phyloP scores from a whole-genome alignment of 2,329 filamentous ascomycete genomes.

The Exophiala bonariae region DNA sequence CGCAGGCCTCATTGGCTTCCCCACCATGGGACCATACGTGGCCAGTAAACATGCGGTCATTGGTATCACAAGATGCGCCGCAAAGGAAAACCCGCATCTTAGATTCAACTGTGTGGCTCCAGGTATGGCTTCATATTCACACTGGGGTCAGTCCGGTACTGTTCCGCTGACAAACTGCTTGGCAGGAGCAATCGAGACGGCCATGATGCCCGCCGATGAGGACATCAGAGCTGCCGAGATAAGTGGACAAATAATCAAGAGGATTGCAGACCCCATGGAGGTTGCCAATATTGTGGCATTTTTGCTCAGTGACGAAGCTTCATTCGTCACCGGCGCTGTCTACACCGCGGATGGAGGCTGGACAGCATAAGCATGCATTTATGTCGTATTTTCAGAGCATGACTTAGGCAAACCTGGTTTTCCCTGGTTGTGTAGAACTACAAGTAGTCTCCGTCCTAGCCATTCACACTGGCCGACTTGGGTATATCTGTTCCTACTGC shows the following conservation, averaged over 20 bases:
- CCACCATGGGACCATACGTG: slow-evolving; percentile 39
- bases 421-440: too few species aligned
- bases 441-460: slow-evolving; percentile 2
- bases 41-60: slow-evolving; percentile 45
- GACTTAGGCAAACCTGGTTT: too few species aligned
- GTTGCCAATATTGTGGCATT: slow-evolving; percentile 48
- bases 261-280: slow-evolving; percentile 35
- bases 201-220: slow-evolving; percentile 1
- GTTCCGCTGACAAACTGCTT: not conserved
- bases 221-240: not conserved
- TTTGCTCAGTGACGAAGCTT: slow-evolving; percentile 45
- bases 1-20: not conserved
- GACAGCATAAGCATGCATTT: slow-evolving; percentile 22
- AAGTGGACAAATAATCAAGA: slow-evolving; percentile 13
- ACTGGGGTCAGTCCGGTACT: too few species aligned
- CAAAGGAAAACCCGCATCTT: slow-evolving; percentile 35
- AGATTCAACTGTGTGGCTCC: slow-evolving; percentile 35
- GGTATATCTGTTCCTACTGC: slow-evolving; percentile 44
- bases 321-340: slow-evolving; percentile 48
- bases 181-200: not conserved
- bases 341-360: slow-evolving; percentile 50
- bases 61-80: slow-evolving; percentile 42
- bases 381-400: too few species aligned
- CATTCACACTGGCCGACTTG: slow-evolving; percentile 38
- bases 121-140: not conserved